Evolutionary conservation across 129 eudicot genomes (phyloP), one percentile per base, ranked within the genome.

Genomic region (Chrysanthemum lavandulifolium): DNA sequence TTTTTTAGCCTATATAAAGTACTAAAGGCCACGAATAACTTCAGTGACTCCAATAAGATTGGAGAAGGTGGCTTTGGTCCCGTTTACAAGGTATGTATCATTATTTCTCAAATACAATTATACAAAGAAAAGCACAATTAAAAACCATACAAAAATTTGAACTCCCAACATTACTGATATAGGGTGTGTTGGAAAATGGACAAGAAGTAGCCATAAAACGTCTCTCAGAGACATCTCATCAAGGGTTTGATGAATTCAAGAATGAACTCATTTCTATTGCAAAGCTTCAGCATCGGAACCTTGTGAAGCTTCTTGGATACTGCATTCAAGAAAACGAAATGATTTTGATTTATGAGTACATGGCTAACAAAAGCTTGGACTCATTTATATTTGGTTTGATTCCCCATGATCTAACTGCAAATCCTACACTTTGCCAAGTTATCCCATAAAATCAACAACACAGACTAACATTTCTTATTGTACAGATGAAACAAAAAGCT

Each of bases 231-330:
- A 51, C n/a, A 11, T 51, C 56, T 51, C 56, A 12, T 0, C 56
- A 51, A 51, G 56, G 56, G 56, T 2, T 51, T 11, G 9, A 51
- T 14, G 56, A 51, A 14, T 51, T 51, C 61, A 55, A 13, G 45
- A 75, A 75, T 57, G 79, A 75, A 75, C 48, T 55, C 16, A 10
- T 65, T 11, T 75, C 10, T 19, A 65, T 55, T 19, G 79, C 72
- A 1, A 74, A 74, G 18, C 79, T 74, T 16, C 79, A 74, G 57
- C 79, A 74, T 65, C 79, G 79, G 14, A 65, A 74, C 55, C 79
- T 74, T 21, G 79, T 65, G 31, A 74, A 65, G 66, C 79, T 13
- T 55, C 61, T 55, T 55, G 61, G 21, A 15, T 13, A 55, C 16
- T 55, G 61, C 21, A 55, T 55, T 13, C 61, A 55, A 2, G 16